Base-by-base conservation (phyloP, 805 yeast species). In the Candida pseudoglaebosa region DNA sequence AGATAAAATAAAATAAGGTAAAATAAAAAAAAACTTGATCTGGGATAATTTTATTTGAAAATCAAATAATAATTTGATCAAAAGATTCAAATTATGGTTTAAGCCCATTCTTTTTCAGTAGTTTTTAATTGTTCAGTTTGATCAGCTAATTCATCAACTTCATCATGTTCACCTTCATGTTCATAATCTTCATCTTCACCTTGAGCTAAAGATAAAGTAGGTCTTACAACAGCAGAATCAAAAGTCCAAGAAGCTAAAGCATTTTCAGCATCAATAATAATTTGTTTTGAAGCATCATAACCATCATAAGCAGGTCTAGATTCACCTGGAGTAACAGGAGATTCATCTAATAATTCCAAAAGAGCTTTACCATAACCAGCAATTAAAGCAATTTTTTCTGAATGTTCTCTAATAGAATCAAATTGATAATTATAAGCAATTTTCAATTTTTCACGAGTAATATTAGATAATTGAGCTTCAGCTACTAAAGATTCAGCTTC, bases 401-500 rank as follows among this genome's bases (percentile, higher is more conserved):
- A 79, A 66, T 83, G 82, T 73, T 91, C 99, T 67, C 96, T 85
- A 49, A 84, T 73, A 42, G 97, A 86, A 65, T 93, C 98, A 56
- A 91, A 91, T 71, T 91, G 96, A 72, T 91, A 90, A 74, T 85
- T 82, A 78, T 86, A 93, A 39, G 97, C 95, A 50, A 96, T 93
- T 83, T 93, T 93, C 63, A 91, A 77, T 75, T 90, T 90, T 73
- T 90, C 97, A 70, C 99, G 86, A 56, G 98, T 91, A 70, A 93
- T 91, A 75, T 91, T 91, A 47, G 96, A 87, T 62, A 91, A 80
- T 75, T 91, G 99, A 43, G 98, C 98, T 75, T 91, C 99, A 44
- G 99, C 99, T 56, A 91, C 99, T 55, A 91, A 80, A 37, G 96
- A 88, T 73, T 93, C 98, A 50, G 98, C 98, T 76, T 91, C 99